Evolutionary conservation across 495 filamentous ascomycete genomes (phyloP).

Genomic region (Tuber melanosporum): DNA sequence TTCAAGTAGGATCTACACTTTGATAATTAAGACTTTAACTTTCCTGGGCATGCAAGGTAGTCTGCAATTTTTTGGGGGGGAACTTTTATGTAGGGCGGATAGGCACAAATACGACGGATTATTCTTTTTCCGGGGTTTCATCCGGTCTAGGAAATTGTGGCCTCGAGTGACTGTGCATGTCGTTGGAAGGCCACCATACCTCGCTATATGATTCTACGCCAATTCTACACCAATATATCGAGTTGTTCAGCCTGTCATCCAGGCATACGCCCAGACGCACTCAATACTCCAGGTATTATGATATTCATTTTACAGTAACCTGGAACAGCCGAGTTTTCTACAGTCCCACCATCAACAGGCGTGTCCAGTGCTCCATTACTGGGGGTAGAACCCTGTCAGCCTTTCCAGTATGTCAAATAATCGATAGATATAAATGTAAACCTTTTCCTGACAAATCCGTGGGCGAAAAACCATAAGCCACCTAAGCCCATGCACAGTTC

Average conservation of each 20-base stretch:
- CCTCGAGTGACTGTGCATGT: not conserved
- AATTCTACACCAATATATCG: not conserved
- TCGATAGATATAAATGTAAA: not conserved
- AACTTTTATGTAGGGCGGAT: not conserved
- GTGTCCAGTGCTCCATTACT: not conserved
- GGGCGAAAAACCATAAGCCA: not conserved
- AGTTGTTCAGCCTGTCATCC: not conserved
- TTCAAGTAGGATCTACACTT: not conserved
- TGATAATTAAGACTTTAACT: not conserved
- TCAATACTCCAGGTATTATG: not conserved
- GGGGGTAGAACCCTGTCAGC: not conserved
- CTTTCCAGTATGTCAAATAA: not conserved
- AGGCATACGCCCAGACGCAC: not conserved
- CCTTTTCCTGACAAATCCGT: not conserved
- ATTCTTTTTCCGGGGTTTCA: not conserved
- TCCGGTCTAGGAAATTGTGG: not conserved
- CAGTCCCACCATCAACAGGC: not conserved
- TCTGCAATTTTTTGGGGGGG: not conserved
- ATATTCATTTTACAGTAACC: not conserved
- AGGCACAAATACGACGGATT: not conserved
- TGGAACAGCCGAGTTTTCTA: not conserved
- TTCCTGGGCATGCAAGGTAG: not conserved
- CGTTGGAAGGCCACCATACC: not conserved
- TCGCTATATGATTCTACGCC: not conserved
- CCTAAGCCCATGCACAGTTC: not conserved